Percentiles rank a stretch among this genome's conserved stretches.
These are phyloP conservation scores for Neospora caninum DNA, from an alignment of 169 alveolate genomes.

Conservation along the genomic window DNA sequence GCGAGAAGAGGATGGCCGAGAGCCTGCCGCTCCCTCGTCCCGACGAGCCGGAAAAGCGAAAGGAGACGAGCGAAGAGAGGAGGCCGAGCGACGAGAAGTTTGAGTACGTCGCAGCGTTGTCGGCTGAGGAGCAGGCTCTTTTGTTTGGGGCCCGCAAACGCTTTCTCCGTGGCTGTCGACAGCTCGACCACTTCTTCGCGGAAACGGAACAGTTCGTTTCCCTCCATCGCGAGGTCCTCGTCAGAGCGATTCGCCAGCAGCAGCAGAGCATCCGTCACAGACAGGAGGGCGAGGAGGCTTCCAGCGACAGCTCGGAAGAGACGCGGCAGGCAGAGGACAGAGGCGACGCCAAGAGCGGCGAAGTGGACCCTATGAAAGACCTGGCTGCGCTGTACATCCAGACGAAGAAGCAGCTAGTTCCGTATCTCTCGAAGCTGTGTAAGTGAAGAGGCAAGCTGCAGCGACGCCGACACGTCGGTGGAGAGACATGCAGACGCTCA, in stretches of 20 bases:
- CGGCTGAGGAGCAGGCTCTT: background rate
- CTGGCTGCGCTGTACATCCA: slow-evolving; percentile 50
- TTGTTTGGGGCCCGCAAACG: background rate
- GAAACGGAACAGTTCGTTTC: slow-evolving; percentile 36
- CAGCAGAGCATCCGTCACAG: slow-evolving; percentile 36
- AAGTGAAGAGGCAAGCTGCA: slow-evolving; percentile 25
- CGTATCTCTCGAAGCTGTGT: slow-evolving; percentile 38
- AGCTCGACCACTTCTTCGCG: slow-evolving; percentile 28
- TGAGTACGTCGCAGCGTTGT: background rate
- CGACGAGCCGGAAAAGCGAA: slow-evolving; percentile 40
- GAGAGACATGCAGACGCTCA: too few relatives aligned
- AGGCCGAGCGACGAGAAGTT: background rate
- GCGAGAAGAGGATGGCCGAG: background rate
- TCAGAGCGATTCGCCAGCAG: slow-evolving; percentile 61
- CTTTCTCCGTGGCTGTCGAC: slow-evolving; percentile 25
- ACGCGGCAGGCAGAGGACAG: background rate
- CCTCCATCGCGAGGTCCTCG: slow-evolving; percentile 42
- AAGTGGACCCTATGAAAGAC: slow-evolving; percentile 46
- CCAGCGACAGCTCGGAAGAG: background rate
- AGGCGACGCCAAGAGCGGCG: background rate
- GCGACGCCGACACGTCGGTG: too few relatives aligned
- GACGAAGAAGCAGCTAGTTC: slow-evolving; percentile 55
- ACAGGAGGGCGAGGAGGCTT: background rate
- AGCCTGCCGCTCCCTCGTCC: background rate
- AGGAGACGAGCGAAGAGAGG: slow-evolving; percentile 13